Base-by-base conservation (phyloP, 192 early-diverging fungal species). In the Mortierella hygrophila region DNA sequence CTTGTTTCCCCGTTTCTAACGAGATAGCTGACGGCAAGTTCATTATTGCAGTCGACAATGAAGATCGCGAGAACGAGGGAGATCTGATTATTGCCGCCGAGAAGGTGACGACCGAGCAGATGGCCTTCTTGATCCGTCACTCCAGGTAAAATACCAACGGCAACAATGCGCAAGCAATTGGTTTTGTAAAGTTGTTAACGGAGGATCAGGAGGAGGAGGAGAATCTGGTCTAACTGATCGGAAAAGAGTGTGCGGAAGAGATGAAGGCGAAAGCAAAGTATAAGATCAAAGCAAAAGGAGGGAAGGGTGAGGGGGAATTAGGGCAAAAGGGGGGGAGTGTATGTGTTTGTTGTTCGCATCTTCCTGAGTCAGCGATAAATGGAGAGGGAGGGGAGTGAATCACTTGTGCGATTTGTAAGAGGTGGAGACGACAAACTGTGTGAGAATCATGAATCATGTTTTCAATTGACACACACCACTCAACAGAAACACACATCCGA, bases 61-160 rank as follows among this genome's bases (percentile, higher is more conserved):
- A 99, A 81, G 98, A 99, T 82, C 95, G 98, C 23, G 99, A 99
- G 89, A 99, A 99, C 90, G 99, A 99, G 88, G 99, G 99, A 46
- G 99, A 99, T 88, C 89, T 99, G 68, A 97, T 99, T 77, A 97
- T 99, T 83, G 97, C 99, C 0, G 99, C 95, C n/a, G 94, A 99
- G 89, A 95, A 97, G 87, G 88, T 96, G 16, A 99, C 97, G 2
- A 94, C 95, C 0, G 97, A 97, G 82, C 95, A 97, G 83, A 94
- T 97, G 90, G 98, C 98, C 1, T 99, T 99, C 81, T 93, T 98
- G 88, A 95, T 99, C 90, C 94, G 97, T 74, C 95, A 99, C 88
- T 96, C 95, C 35, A 97, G 95, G 96, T 97, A 91, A 81, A 81
- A 55, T 35, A 63, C 26, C 60, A 57, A 5, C 23, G 0, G 6